phyloP scores from a whole-genome alignment of 1,139 yeast species.

The Saccharomyces hybrid region DNA sequence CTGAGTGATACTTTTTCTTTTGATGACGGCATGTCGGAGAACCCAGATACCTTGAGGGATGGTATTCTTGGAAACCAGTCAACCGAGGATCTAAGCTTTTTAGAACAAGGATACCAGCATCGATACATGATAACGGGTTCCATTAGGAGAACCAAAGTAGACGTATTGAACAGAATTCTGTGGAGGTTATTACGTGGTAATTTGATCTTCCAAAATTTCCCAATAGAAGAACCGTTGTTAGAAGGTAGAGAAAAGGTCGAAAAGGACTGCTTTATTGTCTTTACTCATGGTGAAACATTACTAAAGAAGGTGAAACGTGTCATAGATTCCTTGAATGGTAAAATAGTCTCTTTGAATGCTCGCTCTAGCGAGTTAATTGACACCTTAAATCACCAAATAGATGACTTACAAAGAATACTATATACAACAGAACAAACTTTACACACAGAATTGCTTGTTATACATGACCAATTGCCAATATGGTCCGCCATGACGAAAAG shows the following conservation, averaged over 20 bases:
- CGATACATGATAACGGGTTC: conserved; percentile 50
- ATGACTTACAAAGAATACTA: conserved; percentile 43
- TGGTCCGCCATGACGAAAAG: too few relatives aligned
- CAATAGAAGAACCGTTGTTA: conserved; percentile 41
- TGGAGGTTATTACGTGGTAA: conserved; percentile 74
- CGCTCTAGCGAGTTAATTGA: conserved; percentile 33
- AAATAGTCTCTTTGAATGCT: conserved; percentile 41
- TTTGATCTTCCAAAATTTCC: conserved; percentile 56
- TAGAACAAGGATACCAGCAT: conserved; percentile 32
- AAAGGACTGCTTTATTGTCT: conserved; percentile 58
- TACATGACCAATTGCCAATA: too few relatives aligned
- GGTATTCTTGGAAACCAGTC: conserved; percentile 5
- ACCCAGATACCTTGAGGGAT: conserved; percentile 10
- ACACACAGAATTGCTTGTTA: too few relatives aligned
- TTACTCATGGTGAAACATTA: conserved; percentile 62
- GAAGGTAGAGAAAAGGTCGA: conserved; percentile 38
- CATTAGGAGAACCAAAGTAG: conserved; percentile 53
- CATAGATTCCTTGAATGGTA: conserved; percentile 60
- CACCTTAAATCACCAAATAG: conserved; percentile 41
- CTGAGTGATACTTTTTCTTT: conserved; percentile 25
- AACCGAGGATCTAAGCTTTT: conserved; percentile 14
- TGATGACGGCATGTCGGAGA: conserved; percentile 17
- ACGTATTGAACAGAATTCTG: conserved; percentile 55
- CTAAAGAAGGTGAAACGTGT: conserved; percentile 51
- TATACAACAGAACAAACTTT: too few relatives aligned